Evolutionary conservation across 768 basidiomycete species (phyloP), one percentile per base, ranked within the genome.

Genomic region (Calocera cornea): DNA sequence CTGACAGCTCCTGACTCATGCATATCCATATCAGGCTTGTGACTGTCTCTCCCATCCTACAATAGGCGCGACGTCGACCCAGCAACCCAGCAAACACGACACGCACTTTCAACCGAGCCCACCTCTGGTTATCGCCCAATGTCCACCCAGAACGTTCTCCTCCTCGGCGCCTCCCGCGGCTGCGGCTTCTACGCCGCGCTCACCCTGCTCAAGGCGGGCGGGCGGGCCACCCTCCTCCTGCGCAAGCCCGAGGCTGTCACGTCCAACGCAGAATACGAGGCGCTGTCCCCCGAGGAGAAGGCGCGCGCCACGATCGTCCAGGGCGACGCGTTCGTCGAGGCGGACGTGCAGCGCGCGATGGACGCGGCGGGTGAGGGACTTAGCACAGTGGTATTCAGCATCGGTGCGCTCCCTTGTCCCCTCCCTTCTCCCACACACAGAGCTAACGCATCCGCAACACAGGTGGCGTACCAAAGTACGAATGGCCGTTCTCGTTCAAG

Each of bases 191-290:
- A 72, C 54, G 68, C 78, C 63, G 68, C 73, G 2, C 41, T 75
- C 19, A 67, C 76, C 24, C 73, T 79, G 1, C 74, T 78, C 10
- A 70, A 77, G 64, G 5, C 31, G 64, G 87, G 87, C 41, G 79
- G 82, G 1, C 84, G 80, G 1, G 84, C 88, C 0, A 86, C 86
- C 0, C 88, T 86, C 71, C 78, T 88, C 14, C 78, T 89, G 38
- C 83, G 88, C 34, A 79, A 77, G 19, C 76, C 81, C 70, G 76
- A 77, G 27, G 71, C 69, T 1, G 81, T 89, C n/a, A 82, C 87
- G 70, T 68, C 69, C 11, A 81, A 83, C 72, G 71, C 88, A 63
- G 73, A 78, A 60, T 71, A 78, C 0, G 86, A 47, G 44, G 5
- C 19, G 44, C 44, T 47, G 8, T 19, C 44, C 24, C 44, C 44